Evolutionary conservation across 768 basidiomycete species (phyloP).

Genomic region (Aureoboletus auriporus): DNA sequence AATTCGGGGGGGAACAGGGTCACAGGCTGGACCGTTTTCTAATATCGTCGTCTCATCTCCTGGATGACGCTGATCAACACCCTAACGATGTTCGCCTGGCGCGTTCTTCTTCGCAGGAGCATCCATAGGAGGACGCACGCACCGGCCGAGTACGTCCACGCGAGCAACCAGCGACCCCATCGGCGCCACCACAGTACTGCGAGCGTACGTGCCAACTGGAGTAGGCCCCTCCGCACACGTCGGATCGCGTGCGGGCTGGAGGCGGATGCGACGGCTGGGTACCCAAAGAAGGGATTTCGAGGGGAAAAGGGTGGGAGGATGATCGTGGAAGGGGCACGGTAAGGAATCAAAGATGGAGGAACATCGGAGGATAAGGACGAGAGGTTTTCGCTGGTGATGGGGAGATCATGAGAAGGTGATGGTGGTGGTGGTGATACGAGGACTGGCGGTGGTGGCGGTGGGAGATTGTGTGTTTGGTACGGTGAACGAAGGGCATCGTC

Average conservation of each 20-base stretch:
- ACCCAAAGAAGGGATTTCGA: conserved; percentile 74
- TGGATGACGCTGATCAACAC: neutral
- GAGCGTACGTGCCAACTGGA: conserved; percentile 64
- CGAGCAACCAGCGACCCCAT: conserved; percentile 43
- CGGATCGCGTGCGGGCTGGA: conserved; percentile 39
- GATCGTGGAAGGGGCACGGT: conserved; percentile 10
- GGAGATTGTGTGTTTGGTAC: conserved; percentile 3
- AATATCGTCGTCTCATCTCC: too few species aligned
- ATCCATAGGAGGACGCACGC: conserved; percentile 31
- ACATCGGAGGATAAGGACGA: neutral
- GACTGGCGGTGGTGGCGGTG: conserved; percentile 1
- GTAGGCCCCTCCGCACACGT: conserved; percentile 63
- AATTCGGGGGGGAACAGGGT: too few species aligned
- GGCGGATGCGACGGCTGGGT: conserved; percentile 43
- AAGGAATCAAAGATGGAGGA: neutral
- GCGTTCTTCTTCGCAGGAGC: conserved; percentile 9
- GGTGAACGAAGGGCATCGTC: conserved; percentile 42
- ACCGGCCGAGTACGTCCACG: conserved; percentile 16
- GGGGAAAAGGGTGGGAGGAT: conserved; percentile 51
- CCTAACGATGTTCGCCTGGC: neutral
- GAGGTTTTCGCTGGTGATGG: neutral
- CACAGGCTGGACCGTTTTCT: too few species aligned
- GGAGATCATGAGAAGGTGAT: neutral
- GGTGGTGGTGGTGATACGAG: neutral
- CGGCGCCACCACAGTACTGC: conserved; percentile 61